Conservation (phyloP, 2,329 filamentous ascomycete species). For the Penicillium glabrum region DNA sequence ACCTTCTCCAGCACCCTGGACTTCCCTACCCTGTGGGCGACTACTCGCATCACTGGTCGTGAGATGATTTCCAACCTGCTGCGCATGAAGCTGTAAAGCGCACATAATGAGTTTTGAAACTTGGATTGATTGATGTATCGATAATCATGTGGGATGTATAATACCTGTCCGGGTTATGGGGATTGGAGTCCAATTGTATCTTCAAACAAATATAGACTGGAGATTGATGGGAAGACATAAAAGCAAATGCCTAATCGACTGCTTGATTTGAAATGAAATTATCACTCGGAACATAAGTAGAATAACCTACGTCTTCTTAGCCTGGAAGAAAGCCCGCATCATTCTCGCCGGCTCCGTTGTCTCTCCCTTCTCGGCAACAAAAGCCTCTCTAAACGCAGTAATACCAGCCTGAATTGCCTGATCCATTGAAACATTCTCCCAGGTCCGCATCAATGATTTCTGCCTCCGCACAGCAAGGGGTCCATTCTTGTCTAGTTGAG, state of each 20-base stretch:
- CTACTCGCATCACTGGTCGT: slow-evolving; percentile 68
- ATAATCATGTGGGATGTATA: slow-evolving; percentile 1
- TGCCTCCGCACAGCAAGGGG: slow-evolving; percentile 33
- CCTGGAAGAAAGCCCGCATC: neutral
- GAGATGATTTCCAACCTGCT: slow-evolving; percentile 76
- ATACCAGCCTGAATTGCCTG: slow-evolving; percentile 26
- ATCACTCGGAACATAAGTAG: neutral
- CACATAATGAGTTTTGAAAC: neutral
- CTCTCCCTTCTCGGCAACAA: slow-evolving; percentile 5
- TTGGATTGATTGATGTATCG: neutral
- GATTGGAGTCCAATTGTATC: neutral
- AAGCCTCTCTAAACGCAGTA: slow-evolving; percentile 19
- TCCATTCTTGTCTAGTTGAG: slow-evolving; percentile 29
- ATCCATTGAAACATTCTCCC: slow-evolving; percentile 26
- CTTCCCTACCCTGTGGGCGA: slow-evolving; percentile 80
- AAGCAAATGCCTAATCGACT: neutral
- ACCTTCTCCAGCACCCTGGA: slow-evolving; percentile 78
- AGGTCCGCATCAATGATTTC: slow-evolving; percentile 31
- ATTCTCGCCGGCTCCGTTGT: neutral
- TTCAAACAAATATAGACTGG: neutral
- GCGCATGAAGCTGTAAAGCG: slow-evolving; percentile 64
- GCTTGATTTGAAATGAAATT: neutral
- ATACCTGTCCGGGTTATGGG: neutral
- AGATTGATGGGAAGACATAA: neutral
- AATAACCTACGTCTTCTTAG: neutral